A percentile compares a stretch with the other conserved stretches of the same genome.
Conservation (phyloP, 1,284 basidiomycete species). For the Cystobasidium slooffiae region DNA sequence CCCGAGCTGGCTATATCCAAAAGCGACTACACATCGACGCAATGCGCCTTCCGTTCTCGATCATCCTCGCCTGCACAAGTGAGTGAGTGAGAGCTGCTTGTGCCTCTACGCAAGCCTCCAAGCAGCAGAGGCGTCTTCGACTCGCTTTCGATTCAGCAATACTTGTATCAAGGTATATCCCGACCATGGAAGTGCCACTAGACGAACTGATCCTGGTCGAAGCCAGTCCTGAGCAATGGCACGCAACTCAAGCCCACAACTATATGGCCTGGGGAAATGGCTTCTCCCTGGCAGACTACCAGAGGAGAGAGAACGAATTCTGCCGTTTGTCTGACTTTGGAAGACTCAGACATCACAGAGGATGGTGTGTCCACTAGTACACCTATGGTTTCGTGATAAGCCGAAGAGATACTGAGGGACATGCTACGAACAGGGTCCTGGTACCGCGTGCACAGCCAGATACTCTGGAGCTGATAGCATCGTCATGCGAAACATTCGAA, state of each 20-base stretch:
- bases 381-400: too few species aligned
- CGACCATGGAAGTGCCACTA: neutral
- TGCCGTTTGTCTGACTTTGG: constrained; percentile 24
- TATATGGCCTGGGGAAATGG: constrained; percentile 16
- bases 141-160: neutral
- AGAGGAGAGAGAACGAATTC: constrained; percentile 16
- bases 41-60: too few species aligned
- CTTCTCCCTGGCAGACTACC: constrained; percentile 9
- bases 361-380: too few species aligned
- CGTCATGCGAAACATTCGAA: constrained; percentile 20
- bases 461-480: constrained; percentile 18
- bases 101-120: too few species aligned
- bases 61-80: too few species aligned
- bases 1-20: too few species aligned
- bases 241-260: constrained; percentile 15
- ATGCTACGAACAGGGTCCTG: constrained; percentile 9
- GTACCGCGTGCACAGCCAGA: constrained; percentile 10
- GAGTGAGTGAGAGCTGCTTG: too few species aligned
- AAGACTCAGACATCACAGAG: neutral
- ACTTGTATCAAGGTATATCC: neutral
- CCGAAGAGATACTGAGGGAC: neutral
- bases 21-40: too few species aligned
- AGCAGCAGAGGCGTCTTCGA: too few species aligned
- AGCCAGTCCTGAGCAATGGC: constrained; percentile 29
- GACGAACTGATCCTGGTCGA: constrained; percentile 6